Base-by-base conservation (phyloP, 768 basidiomycete species). In the Macrolepiota albuminosa region DNA sequence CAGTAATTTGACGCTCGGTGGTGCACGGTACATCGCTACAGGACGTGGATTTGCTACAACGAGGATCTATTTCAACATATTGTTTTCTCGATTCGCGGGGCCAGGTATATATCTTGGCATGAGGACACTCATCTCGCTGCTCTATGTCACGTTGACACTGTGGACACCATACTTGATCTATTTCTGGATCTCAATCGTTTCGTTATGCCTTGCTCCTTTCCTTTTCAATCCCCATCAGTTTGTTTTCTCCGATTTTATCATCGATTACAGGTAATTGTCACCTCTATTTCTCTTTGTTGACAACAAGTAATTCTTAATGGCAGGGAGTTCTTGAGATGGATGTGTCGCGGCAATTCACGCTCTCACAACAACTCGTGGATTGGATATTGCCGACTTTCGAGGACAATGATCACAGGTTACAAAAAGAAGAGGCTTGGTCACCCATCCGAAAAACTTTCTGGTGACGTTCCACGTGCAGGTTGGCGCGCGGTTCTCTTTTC, bases 201-300 rank as follows among this genome's bases (percentile, higher is more conserved):
- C 95, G 16, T 83, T 99, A 9, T 98, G 95, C 68, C 76, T 98
- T 64, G 89, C 96, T 34, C 97, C 97, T 8, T 99, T 99, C 89
- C 72, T 98, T 68, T 99, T 98, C 84, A 99, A 98, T 71, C 97
- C 97, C n/a, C 97, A 99, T 73, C 97, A 98, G 74, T 99, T 99
- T 77, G 91, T 92, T 21, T 89, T 95, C 73, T 85, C 94, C 42
- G 97, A 99, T 73, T 99, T 95, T 74, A 84, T 98, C 72, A 91
- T 98, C 70, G 97, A 99, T 75, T 94, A 94, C 68, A 81, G 90
- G 89, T 89, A 68, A 68, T 74, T 11, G 8, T 50, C 48, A 52
- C 21, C 2, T 18, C 36, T 26, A 48, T 46, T 11, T 18, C 13
- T 56, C n/a, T n/a, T 24, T 29, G 62, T 4, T 29, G 62, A 4